Evolutionary conservation across 2,329 filamentous ascomycete species (phyloP), one percentile per base, ranked within the genome.

Genomic region (Pyrenophora teres): DNA sequence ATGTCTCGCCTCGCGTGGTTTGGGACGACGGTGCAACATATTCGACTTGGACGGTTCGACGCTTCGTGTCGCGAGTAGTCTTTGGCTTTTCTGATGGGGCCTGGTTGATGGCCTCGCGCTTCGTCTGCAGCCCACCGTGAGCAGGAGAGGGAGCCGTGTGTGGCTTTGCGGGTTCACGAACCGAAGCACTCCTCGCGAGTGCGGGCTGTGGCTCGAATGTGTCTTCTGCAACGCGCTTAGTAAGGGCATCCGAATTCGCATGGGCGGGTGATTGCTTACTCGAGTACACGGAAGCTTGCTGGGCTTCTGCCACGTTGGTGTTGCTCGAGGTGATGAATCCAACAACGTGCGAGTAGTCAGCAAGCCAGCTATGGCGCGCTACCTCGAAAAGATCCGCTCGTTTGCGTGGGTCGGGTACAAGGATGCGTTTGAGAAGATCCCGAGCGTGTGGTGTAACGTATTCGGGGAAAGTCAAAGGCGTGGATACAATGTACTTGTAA

Each of bases 401-500:
- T 76, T 96, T 95, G 59, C 94, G 84, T 44, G 94, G 94, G 72
- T 97, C 94, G 5, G 94, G 93, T 0, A 99, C 94, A 37, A 99
- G 82, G 54, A 99, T 99, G 46, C 94, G 87, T 54, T 94, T 87
- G 40, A 99, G 80, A 0, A 99, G 83, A 74, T 99, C 94, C 66
- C 94, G 85, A 18, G 94, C 93, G 74, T 99, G 94, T 6, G 94
- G 94, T 6, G 94, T 96, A 63, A 99, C 94, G 72, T 97, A 97
- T 86, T 99, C 94, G 56, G 94, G 94, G 73, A 99, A 99, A 3
- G 93, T 97, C 36, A 99, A 83, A 31, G 93, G 92, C 1, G 94
- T 99, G 48, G 91, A 95, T 53, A 97, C 93, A 65, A 99, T 99
- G 77, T 99, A 99, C 78, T 97, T 97, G 83, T 99, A 99, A 23